Base-by-base conservation (phyloP, 352 stramenopile genomes). In the Phytophthora pisi region DNA sequence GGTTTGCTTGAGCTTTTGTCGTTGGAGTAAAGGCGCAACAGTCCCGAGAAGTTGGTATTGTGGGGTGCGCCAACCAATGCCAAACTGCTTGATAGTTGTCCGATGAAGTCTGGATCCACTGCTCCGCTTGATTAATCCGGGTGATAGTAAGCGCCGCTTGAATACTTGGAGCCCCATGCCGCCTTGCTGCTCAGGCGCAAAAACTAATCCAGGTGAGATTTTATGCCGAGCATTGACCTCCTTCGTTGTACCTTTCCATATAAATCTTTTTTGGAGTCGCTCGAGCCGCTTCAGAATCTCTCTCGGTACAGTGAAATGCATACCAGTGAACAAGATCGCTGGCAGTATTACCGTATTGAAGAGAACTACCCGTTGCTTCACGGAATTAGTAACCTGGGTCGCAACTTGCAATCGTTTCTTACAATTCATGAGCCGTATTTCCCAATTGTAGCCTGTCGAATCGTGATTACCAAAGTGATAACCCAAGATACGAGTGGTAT, bases 201-300 rank as follows among this genome's bases (percentile, higher is more conserved):
- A 38, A 38, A 38, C 31, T 4, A 38, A 38, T 38, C 31, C 31
- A 15, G 31, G 8, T 38, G 31, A 10, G 15, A 45, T 13, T 20
- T 30, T 57, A 10, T 57, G 31, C 8, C 31, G 5, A 15, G 18
- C 30, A 4, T 31, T 7, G 9, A 31, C 16, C 6, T 30, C 16
- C 24, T 18, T 16, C 8, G 18, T 63, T 24, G 18, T 50, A 15
- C 43, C 30, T 31, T 55, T 62, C 58, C 58, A 65, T 9, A 58
- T 18, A 52, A 58, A 65, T 2, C 40, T 7, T 23, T 66, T 66
- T 46, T 66, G 58, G 8, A 66, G 28, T 6, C 46, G 16, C n/a
- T 53, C 49, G 0, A 65, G 38, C 26, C 26, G 26, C 46, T n/a
- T 10, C n/a, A 5, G 3, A 58, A 9, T 6, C 16, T 7, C 11